Evolutionary conservation across 2,329 filamentous ascomycete genomes (phyloP).

Genomic region (Aspergillus versicolor): DNA sequence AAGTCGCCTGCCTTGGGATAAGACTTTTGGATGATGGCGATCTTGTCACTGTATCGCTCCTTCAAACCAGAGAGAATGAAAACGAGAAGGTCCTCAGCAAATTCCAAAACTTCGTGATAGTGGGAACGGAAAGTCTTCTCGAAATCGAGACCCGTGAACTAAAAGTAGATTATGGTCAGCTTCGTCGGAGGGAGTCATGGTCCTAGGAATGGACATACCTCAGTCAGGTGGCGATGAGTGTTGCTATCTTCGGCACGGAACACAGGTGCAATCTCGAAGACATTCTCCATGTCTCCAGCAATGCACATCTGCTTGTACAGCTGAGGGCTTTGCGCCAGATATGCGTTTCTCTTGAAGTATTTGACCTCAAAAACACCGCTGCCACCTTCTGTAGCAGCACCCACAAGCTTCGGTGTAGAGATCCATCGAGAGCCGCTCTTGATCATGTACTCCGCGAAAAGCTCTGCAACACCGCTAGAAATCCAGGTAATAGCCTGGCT

Average conservation of each 20-base stretch:
- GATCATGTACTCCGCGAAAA: slow-evolving; percentile 79
- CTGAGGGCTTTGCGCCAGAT: slow-evolving; percentile 64
- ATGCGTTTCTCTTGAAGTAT: slow-evolving; percentile 83
- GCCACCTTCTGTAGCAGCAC: slow-evolving; percentile 87
- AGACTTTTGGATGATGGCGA: slow-evolving; percentile 47
- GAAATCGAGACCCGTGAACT: slow-evolving; percentile 55
- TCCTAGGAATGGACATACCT: slow-evolving; percentile 39
- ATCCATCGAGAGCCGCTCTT: slow-evolving; percentile 75
- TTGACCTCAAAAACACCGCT: slow-evolving; percentile 85
- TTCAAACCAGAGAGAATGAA: slow-evolving; percentile 50
- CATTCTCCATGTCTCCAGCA: slow-evolving; percentile 61
- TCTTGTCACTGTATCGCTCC: slow-evolving; percentile 45
- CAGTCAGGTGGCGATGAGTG: slow-evolving; percentile 65
- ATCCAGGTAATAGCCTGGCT: slow-evolving; percentile 83
- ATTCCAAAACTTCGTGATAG: slow-evolving; percentile 52
- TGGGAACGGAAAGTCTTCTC: slow-evolving; percentile 51
- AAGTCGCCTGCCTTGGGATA: slow-evolving; percentile 53
- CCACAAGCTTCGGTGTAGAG: slow-evolving; percentile 85
- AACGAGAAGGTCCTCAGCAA: slow-evolving; percentile 50
- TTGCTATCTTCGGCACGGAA: slow-evolving; percentile 69
- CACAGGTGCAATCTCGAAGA: slow-evolving; percentile 65
- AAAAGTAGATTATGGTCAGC: not conserved
- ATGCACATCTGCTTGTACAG: slow-evolving; percentile 70
- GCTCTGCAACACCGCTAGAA: slow-evolving; percentile 63
- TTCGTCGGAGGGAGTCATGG: not conserved